Conservation (phyloP, 225 moss, liverwort and hornwort genomes). For the Neckera pumila region DNA sequence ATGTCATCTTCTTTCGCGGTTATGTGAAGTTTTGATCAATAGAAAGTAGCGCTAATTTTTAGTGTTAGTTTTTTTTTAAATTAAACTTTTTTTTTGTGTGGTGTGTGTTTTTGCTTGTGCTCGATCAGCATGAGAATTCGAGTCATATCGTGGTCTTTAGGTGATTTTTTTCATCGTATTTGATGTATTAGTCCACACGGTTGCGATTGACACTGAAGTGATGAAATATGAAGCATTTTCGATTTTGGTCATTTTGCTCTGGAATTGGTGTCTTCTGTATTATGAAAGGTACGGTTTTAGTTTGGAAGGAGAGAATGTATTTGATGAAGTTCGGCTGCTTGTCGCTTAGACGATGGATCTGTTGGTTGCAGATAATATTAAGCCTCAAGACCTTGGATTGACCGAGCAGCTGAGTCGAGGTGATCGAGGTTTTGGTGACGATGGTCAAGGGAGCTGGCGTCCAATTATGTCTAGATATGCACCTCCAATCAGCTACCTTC, state of each 20-base stretch:
- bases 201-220: background rate
- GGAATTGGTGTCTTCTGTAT: background rate
- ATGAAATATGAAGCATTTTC: background rate
- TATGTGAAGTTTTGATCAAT: too few species aligned
- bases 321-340: background rate
- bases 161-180: background rate
- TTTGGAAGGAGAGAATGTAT: background rate
- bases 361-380: constrained; percentile 49
- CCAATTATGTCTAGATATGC: constrained; percentile 53
- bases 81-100: background rate
- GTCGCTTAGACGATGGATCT: background rate
- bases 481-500: constrained; percentile 85
- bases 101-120: background rate
- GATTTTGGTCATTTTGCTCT: background rate
- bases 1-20: background rate
- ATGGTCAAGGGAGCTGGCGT: constrained; percentile 61
- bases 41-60: background rate
- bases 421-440: constrained; percentile 64
- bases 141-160: background rate
- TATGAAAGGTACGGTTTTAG: background rate
- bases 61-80: too few species aligned
- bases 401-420: constrained; percentile 59
- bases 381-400: constrained; percentile 70
- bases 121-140: background rate
- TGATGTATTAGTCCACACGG: background rate